Base-by-base conservation (phyloP, 257 asterid species). In the Jacaranda copaia region DNA sequence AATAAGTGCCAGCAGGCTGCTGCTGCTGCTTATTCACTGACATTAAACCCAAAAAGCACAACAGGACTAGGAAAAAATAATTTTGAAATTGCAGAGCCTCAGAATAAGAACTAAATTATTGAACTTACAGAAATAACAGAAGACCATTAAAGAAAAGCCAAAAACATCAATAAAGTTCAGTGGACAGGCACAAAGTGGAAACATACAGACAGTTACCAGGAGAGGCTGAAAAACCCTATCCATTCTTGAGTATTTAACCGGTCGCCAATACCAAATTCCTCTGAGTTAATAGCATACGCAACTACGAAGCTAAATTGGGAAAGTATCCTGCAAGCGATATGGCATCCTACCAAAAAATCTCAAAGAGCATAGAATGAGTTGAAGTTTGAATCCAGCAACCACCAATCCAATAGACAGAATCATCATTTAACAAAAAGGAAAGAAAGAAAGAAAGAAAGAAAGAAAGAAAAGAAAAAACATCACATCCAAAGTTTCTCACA, bases 171-270 rank as follows among this genome's bases (percentile, higher is more conserved):
- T 25, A 45, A 61, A 32, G 15, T 15, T 32, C 3, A 49, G 58
- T n/a, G 13, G 39, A 66, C 25, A 42, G 49, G 71, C 60, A 59
- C 52, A 55, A 60, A 43, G 5, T 58, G 43, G 62, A 62, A 68
- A 53, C 38, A 69, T 42, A 43, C 18, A 67, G 13, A 58, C 36
- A 58, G 68, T 80, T 88, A 88, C 93, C 93, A 88, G 84, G 25
- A 91, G 93, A 81, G 93, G 93, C 85, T 88, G 93, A 68, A 88
- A 83, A 77, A 58, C 84, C 71, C 93, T 80, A 43, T 88, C 93
- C 91, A 83, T 88, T 83, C 82, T 68, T 39, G 77, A 70, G 62
- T 32, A 63, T 18, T 40, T 68, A 49, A 63, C 74, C 80, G 81
- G 60, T 76, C 36, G 32, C 61, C 70, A 80, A 32, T 67, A 68